These are phyloP conservation scores for Dryadomyces sulphureus DNA, from an alignment of 2,329 filamentous ascomycete species.

Conservation along the genomic window DNA sequence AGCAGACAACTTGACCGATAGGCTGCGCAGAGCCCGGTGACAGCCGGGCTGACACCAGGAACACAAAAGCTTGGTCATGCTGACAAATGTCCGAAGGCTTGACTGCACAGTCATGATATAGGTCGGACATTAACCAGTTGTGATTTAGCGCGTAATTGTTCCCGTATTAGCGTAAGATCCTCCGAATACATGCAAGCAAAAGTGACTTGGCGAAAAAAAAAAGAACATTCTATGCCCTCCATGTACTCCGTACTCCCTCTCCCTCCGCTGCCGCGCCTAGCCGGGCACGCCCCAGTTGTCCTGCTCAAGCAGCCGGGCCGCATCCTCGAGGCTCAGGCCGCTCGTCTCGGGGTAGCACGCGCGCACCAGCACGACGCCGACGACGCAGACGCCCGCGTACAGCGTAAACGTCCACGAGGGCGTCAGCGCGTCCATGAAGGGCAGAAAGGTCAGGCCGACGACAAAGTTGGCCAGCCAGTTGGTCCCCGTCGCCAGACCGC, in stretches of 20 bases:
- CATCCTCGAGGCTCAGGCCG: slow-evolving; percentile 68
- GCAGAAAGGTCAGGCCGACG: slow-evolving; percentile 74
- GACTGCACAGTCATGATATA: too few relatives aligned
- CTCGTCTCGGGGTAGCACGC: slow-evolving; percentile 75
- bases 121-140: too few relatives aligned
- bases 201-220: too few relatives aligned
- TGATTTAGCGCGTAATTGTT: too few relatives aligned
- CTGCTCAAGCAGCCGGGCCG: slow-evolving; percentile 52
- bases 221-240: background rate
- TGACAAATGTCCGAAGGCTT: too few relatives aligned
- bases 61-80: too few relatives aligned
- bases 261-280: background rate
- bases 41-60: too few relatives aligned
- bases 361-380: slow-evolving; percentile 56
- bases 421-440: slow-evolving; percentile 64
- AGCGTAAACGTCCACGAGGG: slow-evolving; percentile 65
- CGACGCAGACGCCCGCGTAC: slow-evolving; percentile 59
- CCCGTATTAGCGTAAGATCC: too few relatives aligned
- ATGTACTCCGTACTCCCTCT: background rate
- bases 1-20: too few relatives aligned
- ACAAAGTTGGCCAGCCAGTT: slow-evolving; percentile 83
- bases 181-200: too few relatives aligned
- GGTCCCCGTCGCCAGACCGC: slow-evolving; percentile 60
- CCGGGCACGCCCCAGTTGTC: slow-evolving; percentile 57
- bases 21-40: too few relatives aligned